These are phyloP conservation scores for Annulohypoxylon stygium DNA, from an alignment of 495 filamentous ascomycete species.

Conservation along the genomic window DNA sequence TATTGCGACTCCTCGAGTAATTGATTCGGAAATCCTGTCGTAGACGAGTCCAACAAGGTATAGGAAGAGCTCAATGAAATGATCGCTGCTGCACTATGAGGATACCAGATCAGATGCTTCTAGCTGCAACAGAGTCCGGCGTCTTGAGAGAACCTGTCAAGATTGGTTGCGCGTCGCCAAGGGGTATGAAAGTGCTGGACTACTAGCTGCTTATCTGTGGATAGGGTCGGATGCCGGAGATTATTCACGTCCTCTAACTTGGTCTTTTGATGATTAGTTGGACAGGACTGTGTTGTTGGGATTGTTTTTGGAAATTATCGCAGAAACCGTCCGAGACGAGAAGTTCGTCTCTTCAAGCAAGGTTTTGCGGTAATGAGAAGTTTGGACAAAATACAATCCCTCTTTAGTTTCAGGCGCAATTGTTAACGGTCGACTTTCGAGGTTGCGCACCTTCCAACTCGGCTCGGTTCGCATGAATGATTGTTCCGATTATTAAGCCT, in stretches of 20 bases:
- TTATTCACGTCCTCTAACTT: conserved; percentile 6
- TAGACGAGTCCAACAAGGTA: background rate
- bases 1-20: background rate
- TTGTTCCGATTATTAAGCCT: conserved; percentile 20
- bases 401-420: conserved; percentile 21
- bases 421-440: conserved; percentile 12
- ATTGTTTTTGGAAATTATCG: background rate
- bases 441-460: conserved; percentile 11
- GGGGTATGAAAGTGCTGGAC: background rate
- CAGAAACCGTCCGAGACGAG: background rate
- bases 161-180: conserved; percentile 7
- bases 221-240: conserved; percentile 6
- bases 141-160: background rate
- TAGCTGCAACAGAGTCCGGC: background rate
- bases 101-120: background rate
- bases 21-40: background rate
- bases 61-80: background rate
- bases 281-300: background rate
- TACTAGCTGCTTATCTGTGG: conserved; percentile 6
- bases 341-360: background rate
- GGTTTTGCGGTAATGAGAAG: background rate
- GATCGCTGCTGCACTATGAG: background rate
- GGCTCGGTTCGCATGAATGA: conserved; percentile 7
- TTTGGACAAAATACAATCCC: conserved; percentile 10
- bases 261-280: background rate